phyloP scores from a whole-genome alignment of 495 filamentous ascomycete genomes.

The Aspergillus baeticus region DNA sequence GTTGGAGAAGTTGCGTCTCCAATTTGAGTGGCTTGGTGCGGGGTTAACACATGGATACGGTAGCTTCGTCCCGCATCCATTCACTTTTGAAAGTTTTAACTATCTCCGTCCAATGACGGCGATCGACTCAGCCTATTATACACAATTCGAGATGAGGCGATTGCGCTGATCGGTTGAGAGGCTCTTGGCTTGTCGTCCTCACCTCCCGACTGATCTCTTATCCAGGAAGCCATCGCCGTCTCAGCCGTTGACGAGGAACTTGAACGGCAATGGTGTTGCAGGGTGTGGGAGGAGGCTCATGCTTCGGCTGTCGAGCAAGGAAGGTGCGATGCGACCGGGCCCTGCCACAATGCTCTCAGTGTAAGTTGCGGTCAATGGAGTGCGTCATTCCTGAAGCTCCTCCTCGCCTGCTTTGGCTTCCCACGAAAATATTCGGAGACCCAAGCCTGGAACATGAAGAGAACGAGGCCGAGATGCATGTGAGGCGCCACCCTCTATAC shows the following conservation, averaged over 20 bases:
- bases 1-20: background rate
- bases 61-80: background rate
- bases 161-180: too few species aligned
- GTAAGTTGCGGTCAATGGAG: conserved; percentile 1
- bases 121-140: background rate
- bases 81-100: background rate
- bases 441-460: background rate
- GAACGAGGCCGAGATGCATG: conserved; percentile 9
- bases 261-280: background rate
- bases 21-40: background rate
- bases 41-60: background rate
- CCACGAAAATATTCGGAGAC: background rate
- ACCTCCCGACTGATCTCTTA: too few species aligned
- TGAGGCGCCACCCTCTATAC: conserved; percentile 2
- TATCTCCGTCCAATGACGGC: conserved; percentile 8
- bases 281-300: conserved; percentile 1
- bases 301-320: conserved; percentile 7
- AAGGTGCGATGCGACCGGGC: conserved; percentile 10
- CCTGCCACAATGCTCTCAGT: conserved; percentile 7
- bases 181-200: too few species aligned
- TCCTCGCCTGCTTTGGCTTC: conserved; percentile 8
- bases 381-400: conserved; percentile 3
- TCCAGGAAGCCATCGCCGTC: conserved; percentile 2
- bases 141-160: too few species aligned
- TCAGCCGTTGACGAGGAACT: background rate